Percentiles rank a stretch among this genome's conserved stretches.
Evolutionary conservation across 192 early-diverging fungal genomes (phyloP).

Genomic region (Coemansia sp.): DNA sequence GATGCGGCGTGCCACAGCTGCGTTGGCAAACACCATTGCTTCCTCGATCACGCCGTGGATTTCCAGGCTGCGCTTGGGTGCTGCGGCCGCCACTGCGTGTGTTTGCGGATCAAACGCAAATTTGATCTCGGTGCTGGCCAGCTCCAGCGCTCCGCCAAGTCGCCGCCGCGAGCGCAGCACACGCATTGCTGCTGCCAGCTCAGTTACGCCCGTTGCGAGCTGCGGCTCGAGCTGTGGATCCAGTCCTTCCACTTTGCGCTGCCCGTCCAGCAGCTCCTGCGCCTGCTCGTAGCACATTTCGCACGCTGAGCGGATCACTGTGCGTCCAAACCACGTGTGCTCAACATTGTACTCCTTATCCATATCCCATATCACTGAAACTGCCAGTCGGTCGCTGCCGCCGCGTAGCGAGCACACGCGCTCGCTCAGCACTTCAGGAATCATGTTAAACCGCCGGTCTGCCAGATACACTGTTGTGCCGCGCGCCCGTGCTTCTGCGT

Average conservation of each 20-base stretch:
- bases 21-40: conserved; percentile 79
- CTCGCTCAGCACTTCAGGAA: conserved; percentile 73
- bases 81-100: conserved; percentile 62
- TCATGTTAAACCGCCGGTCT: conserved; percentile 80
- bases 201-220: conserved; percentile 48
- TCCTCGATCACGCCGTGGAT: conserved; percentile 76
- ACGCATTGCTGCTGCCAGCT: conserved; percentile 58
- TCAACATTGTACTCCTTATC: conserved; percentile 55
- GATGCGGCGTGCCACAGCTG: conserved; percentile 63
- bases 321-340: conserved; percentile 70
- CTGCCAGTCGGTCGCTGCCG: conserved; percentile 67
- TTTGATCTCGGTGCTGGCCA: conserved; percentile 73
- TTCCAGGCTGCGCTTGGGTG: conserved; percentile 65
- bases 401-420: conserved; percentile 69
- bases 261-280: conserved; percentile 66
- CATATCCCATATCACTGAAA: conserved; percentile 71
- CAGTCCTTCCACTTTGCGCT: conserved; percentile 43
- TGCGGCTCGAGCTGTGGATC: conserved; percentile 40
- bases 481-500: conserved; percentile 68
- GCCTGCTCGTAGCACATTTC: conserved; percentile 80
- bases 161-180: conserved; percentile 59
- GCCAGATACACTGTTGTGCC: conserved; percentile 78
- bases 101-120: conserved; percentile 64
- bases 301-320: conserved; percentile 69
- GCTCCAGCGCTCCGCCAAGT: conserved; percentile 64